Percentiles rank a stretch among this genome's conserved stretches.
phyloP scores from a whole-genome alignment of 2,329 filamentous ascomycete genomes.

The Verticillium zaregamsianum region DNA sequence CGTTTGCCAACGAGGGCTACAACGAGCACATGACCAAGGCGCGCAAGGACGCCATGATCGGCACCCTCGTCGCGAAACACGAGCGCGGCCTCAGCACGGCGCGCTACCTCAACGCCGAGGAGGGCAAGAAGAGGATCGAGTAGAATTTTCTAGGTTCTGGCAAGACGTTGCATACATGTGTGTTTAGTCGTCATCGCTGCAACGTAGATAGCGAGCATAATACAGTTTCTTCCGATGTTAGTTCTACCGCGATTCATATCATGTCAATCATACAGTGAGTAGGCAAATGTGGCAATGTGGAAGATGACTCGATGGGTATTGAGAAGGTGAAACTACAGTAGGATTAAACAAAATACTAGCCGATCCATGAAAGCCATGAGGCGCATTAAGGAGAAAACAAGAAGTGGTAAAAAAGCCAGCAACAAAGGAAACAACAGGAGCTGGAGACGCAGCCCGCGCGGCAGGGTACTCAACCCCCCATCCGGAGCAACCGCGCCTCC shows the following conservation, averaged over 20 bases:
- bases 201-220: background rate
- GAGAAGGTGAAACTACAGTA: background rate
- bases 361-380: background rate
- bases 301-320: background rate
- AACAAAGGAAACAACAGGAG: background rate
- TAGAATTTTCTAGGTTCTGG: slow-evolving; percentile 31
- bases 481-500: background rate
- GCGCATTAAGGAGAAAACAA: background rate
- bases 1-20: slow-evolving; percentile 83
- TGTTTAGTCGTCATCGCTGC: background rate
- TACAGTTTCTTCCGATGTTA: background rate
- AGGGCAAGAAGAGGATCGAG: slow-evolving; percentile 98
- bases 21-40: slow-evolving; percentile 81
- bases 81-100: slow-evolving; percentile 82
- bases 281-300: background rate
- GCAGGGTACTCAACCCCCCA: background rate
- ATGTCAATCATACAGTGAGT: background rate
- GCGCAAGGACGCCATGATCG: slow-evolving; percentile 76
- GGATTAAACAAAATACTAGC: background rate
- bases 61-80: slow-evolving; percentile 67
- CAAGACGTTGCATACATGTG: background rate
- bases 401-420: background rate
- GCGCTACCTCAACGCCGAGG: slow-evolving; percentile 80
- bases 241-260: background rate
- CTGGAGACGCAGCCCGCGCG: background rate